Percentiles rank a stretch among this genome's conserved stretches.
These are phyloP conservation scores for Chrysophaeum taylorii DNA, from an alignment of 352 stramenopile species.

Conservation along the genomic window DNA sequence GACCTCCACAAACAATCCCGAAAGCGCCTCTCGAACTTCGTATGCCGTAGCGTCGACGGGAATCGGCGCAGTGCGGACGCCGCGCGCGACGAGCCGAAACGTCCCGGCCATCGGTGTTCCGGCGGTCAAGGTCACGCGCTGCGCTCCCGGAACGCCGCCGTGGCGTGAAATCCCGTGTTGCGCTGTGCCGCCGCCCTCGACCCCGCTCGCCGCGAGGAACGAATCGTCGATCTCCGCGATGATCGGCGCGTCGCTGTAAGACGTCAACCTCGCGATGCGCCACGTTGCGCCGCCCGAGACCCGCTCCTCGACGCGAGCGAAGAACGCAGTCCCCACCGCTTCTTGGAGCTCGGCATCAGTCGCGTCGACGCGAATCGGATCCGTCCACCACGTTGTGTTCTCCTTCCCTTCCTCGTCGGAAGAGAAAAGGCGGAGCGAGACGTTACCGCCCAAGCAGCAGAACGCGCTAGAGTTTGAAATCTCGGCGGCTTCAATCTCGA, in stretches of 20 bases:
- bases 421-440: too few relatives aligned
- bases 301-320: background rate
- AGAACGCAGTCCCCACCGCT: background rate
- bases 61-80: slow-evolving; percentile 22
- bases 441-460: background rate
- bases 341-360: background rate
- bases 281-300: background rate
- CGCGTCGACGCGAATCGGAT: background rate
- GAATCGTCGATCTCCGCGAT: background rate
- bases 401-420: background rate
- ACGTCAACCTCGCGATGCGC: background rate
- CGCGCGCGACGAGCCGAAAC: slow-evolving; percentile 16
- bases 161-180: background rate
- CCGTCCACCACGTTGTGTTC: background rate
- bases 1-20: slow-evolving; percentile 20
- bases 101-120: background rate
- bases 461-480: background rate
- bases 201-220: background rate
- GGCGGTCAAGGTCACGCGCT: slow-evolving; percentile 8
- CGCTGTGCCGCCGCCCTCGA: background rate
- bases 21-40: slow-evolving; percentile 27
- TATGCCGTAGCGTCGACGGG: slow-evolving; percentile 24
- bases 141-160: background rate
- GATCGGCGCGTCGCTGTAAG: background rate
- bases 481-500: too few relatives aligned